Percentiles rank a stretch among this genome's conserved stretches.
Conservation (phyloP, 164 flowering plant species). For the Sedum album region DNA sequence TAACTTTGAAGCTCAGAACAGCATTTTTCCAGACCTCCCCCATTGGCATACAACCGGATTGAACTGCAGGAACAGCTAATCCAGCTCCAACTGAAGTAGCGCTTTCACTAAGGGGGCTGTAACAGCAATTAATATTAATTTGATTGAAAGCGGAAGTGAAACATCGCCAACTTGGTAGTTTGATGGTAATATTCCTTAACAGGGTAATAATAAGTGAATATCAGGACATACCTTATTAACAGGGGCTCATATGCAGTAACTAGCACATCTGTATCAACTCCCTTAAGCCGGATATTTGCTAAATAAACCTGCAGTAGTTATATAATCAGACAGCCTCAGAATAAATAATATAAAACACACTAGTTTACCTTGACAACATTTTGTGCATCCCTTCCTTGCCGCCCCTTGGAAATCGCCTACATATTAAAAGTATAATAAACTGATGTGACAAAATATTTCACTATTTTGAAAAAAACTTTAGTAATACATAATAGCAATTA, state of each 20-base stretch:
- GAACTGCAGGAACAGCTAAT: constrained; percentile 44
- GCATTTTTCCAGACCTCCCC: constrained; percentile 58
- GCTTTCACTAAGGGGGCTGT: constrained; percentile 73
- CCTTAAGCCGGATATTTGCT: constrained; percentile 86
- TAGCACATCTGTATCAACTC: constrained; percentile 75
- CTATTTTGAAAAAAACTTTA: too few species aligned
- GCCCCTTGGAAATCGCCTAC: constrained; percentile 80
- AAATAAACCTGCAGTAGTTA: constrained; percentile 59
- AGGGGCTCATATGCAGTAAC: constrained; percentile 83
- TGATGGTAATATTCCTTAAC: too few species aligned
- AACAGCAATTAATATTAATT: constrained; percentile 3
- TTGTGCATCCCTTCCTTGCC: constrained; percentile 87
- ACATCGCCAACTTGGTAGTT: too few species aligned
- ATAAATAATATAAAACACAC: neutral
- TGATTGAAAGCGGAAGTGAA: too few species aligned
- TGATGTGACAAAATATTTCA: neutral
- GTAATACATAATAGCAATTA: neutral
- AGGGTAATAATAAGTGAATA: neutral
- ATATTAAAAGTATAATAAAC: neutral
- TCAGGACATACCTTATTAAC: constrained; percentile 54
- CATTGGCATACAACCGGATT: constrained; percentile 56
- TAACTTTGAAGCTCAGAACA: constrained; percentile 62
- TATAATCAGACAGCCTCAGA: neutral
- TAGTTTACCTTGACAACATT: constrained; percentile 49
- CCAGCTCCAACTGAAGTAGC: constrained; percentile 74